Base-by-base conservation (phyloP, 108 stramenopile genomes). In the Nannochloropsis granulata region DNA sequence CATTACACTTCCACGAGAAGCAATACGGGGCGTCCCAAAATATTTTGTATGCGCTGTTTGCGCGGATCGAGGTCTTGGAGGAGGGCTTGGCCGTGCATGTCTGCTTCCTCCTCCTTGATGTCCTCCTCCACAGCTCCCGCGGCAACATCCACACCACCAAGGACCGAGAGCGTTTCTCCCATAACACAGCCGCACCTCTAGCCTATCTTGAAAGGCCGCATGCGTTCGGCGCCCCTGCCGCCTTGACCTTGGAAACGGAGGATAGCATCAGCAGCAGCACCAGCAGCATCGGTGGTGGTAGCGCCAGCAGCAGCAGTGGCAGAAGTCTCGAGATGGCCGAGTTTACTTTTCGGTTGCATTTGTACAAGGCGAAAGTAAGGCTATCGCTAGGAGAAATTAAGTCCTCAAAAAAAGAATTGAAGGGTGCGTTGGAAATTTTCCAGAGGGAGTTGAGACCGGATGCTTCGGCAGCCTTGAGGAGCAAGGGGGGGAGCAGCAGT, bases 41-140 rank as follows among this genome's bases (percentile, higher is more conserved):
- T 13, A 85, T 88, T 23, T 82, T 88, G 46, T 82, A 88, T 79
- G 44, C 78, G 44, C 79, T 88, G 13, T 88, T 85, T 79, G 43
- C 81, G 23, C 82, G 82, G 79, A 88, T 88, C 24, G 88, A 85
- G 79, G 84, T 84, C 25, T 43, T 86, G 46, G 85, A 86, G 23
- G 88, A 89, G 2, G 26, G 44, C 12, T 82, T 86, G 44, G 88
- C 85, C 34, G 83, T 89, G 56, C 85, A 86, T 26, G 82, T 89
- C 56, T 86, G 85, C 85, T 85, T 86, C 83, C 88, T 89, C 45
- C 83, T 89, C 56, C 85, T 89, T 24, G 88, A 89, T 81, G 85
- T 85, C 2, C 85, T 89, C 14, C 78, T 86, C 34, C 88, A 89
- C 83, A 82, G 85, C 24, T 85, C 88, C n/a, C 80, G 88, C 44